Base-by-base conservation (phyloP, 2,329 filamentous ascomycete genomes). In the Aspergillus pseudoglaucus region DNA sequence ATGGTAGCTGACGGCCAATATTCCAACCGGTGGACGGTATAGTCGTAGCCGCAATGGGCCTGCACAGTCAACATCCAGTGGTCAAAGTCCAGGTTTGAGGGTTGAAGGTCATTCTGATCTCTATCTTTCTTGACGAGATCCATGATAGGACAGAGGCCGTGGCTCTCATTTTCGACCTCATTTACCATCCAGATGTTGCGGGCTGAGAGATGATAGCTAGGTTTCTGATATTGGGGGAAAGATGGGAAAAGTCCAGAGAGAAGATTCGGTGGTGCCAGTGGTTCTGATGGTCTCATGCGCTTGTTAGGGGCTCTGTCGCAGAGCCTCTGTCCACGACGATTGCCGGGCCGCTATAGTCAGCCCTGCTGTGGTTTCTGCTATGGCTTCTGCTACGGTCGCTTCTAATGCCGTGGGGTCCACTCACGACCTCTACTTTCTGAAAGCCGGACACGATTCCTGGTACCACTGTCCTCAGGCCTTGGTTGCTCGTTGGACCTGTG, bases 101-200 rank as follows among this genome's bases (percentile, higher is more conserved):
- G 12, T 6, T 15, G 40, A 6, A 32, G 45, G 22, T 40, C 15
- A n/a, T 35, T 38, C 22, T 27, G 15, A 32, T 22, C n/a, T n/a
- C 17, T 25, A 4, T 27, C 27, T 27, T 25, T 37, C 14, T 23
- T 20, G 20, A 39, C 15, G 23, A 47, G 46, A 7, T 47, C 46
- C 18, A 39, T 32, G 15, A 47, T 30, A 12, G 40, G 27, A 23
- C 46, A 47, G 4, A 47, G 33, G 23, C 46, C 46, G 32, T 47
- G 41, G 12, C 18, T 20, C 3, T 17, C n/a, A 10, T 38, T 17
- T 33, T 47, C 23, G 17, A 39, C 22, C 20, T 47, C 41, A 30
- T 47, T 47, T 17, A 47, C 12, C 8, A 47, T 33, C 46, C 46
- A 47, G 33, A 44, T 47, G 15, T 47, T 47, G 15, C 32, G 39